Evolutionary conservation across 2,329 filamentous ascomycete genomes (phyloP), one percentile per base, ranked within the genome.

Genomic region (Cladosporium sphaerospermum): DNA sequence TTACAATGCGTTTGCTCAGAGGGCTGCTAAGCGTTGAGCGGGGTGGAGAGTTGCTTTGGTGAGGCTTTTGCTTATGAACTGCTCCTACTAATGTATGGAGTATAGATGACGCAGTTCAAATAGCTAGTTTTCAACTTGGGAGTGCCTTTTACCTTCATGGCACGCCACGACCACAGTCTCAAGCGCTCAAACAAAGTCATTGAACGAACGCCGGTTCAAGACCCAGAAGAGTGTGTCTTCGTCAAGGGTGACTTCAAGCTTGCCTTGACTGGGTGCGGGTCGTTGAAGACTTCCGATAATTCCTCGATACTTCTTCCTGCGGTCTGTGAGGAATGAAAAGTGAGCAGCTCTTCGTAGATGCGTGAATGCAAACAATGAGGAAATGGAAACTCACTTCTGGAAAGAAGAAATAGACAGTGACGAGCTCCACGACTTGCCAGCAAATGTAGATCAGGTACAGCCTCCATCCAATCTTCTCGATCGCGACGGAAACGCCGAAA

Each of bases 1-100:
- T 1, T 87, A 84, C 64, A 76, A 83, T 57, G 70, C 68, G 44
- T 86, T 66, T 54, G 59, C 56, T 42, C 37, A 32, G 11, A 43
- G 36, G 13, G 43, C 28, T n/a, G n/a, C 28, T 7, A 28, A 28
- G 23, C 23, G 23, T 28, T 28, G 23, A 28, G 16, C 7, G 23
- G 23, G 4, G 23, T 28, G 23, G 23, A 28, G 23, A 7, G 23
- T 28, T 28, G 23, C 23, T 28, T 28, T 28, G 23, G 23, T 5
- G 23, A 28, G 23, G 23, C 23, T 28, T 28, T 28, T 28, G 23
- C 23, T 28, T 28, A 28, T 28, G 23, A 7, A 28, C 7, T 28
- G 23, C 23, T 28, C 23, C 23, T 28, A 28, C 23, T 5, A 28
- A 7, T 28, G 23, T 28, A 28, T 7, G 23, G 7, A 28, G 7